These are phyloP conservation scores for Graphiopsis chlorocephala DNA, from an alignment of 2,329 filamentous ascomycete genomes.

Conservation along the genomic window DNA sequence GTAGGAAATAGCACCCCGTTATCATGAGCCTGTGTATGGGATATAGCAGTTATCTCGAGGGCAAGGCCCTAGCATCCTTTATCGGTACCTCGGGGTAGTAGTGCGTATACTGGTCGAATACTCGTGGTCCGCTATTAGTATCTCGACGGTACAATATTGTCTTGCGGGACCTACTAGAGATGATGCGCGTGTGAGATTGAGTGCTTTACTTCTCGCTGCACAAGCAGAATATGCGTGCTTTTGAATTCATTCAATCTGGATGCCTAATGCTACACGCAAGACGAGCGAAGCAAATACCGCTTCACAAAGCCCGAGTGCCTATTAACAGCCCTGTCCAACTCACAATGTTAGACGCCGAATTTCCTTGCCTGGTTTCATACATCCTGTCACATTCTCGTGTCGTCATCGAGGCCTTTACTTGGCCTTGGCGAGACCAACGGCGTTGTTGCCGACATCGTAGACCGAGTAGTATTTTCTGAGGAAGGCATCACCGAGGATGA, in stretches of 20 bases:
- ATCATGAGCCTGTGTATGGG: no score
- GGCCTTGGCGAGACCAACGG: slow-evolving; percentile 84
- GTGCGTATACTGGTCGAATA: no score
- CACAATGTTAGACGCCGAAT: not conserved
- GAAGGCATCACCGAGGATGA: slow-evolving; percentile 87
- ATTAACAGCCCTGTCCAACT: slow-evolving; percentile 7
- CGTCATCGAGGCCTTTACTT: slow-evolving; percentile 50
- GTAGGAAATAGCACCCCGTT: no score
- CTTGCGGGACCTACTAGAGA: no score
- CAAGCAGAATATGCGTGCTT: not conserved
- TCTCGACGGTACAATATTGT: no score
- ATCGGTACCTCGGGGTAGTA: no score
- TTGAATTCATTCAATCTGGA: slow-evolving; percentile 7
- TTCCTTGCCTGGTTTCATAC: not conserved
- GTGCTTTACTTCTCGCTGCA: not conserved
- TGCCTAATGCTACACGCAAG: slow-evolving; percentile 12
- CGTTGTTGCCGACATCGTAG: slow-evolving; percentile 87
- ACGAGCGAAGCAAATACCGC: slow-evolving; percentile 2
- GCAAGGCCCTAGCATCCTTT: no score
- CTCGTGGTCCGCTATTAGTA: no score
- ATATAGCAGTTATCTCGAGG: no score
- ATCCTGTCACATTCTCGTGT: slow-evolving; percentile 4
- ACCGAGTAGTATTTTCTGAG: slow-evolving; percentile 88
- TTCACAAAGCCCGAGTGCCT: slow-evolving; percentile 3
- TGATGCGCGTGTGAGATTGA: no score